phyloP scores from a whole-genome alignment of 345 rosid species.

The Erysimum cheiranthoides region DNA sequence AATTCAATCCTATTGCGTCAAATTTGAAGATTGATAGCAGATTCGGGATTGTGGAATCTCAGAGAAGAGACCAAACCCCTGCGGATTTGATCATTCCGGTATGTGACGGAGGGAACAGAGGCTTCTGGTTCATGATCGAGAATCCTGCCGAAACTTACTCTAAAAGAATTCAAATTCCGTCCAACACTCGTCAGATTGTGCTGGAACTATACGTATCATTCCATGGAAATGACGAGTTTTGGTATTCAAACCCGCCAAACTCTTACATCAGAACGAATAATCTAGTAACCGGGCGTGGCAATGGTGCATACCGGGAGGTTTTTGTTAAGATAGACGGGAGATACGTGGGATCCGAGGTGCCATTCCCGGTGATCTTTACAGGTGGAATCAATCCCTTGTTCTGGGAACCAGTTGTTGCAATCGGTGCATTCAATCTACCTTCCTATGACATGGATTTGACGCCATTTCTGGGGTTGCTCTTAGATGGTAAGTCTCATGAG shows the following conservation, averaged over 20 bases:
- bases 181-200: constrained; percentile 59
- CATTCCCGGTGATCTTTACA: constrained; percentile 78
- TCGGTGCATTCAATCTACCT: constrained; percentile 79
- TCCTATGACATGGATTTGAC: constrained; percentile 78
- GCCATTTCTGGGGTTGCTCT: constrained; percentile 66
- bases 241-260: constrained; percentile 90
- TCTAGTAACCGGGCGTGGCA: constrained; percentile 61
- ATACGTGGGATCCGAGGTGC: constrained; percentile 74
- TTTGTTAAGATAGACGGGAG: constrained; percentile 67
- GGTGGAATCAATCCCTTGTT: constrained; percentile 90
- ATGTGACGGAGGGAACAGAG: constrained; percentile 48
- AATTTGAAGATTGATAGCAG: background rate
- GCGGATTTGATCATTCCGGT: constrained; percentile 77
- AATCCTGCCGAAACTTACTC: constrained; percentile 53
- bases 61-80: constrained; percentile 48
- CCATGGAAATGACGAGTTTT: constrained; percentile 90
- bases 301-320: constrained; percentile 79
- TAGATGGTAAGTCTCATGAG: constrained; percentile 67
- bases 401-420: constrained; percentile 84
- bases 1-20: constrained; percentile 33
- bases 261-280: constrained; percentile 67
- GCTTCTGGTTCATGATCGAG: constrained; percentile 75
- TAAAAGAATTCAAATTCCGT: constrained; percentile 59
- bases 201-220: constrained; percentile 75
- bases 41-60: constrained; percentile 5